Evolutionary conservation across 495 filamentous ascomycete species (phyloP), one percentile per base, ranked within the genome.

Genomic region (Neurospora pannonica): DNA sequence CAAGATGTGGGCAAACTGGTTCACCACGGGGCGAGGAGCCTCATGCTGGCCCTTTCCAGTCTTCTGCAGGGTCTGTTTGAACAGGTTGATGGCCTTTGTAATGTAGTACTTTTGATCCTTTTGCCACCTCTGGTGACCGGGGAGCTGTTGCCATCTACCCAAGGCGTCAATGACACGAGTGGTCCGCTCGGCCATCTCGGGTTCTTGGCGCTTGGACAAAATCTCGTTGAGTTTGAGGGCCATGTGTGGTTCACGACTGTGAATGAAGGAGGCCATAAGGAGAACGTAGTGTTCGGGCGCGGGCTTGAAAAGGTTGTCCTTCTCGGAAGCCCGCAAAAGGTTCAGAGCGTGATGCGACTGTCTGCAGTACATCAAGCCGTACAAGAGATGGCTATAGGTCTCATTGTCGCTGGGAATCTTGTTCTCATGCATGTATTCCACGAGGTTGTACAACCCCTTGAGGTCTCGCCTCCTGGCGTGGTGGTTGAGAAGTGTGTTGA

Each of bases 331-430:
- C 31, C 84, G 80, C 38, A 98, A 83, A 46, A 96, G 89, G 62
- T 84, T 84, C 37, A 88, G 85, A 4, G 95, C 96, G 75, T 87
- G 86, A 71, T 90, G 86, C 11, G 92, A 85, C 77, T 90, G 88
- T 8, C 86, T 83, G 71, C 87, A 82, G 71, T 91, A 78, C 8
- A 86, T 84, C 37, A 97, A 83, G n/a, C 88, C 88, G 70, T 90
- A 86, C 81, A 98, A 91, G 40, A 97, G 81, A 74, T 91, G 88
- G 38, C 86, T 88, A 80, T 95, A 95, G 9, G 95, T 95, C 78
- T 88, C 87, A 19, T 83, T 83, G 81, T 97, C 87, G 71, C 90
- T 88, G n/a, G 82, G 81, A 36, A 97, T 79, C 0, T 82, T 79
- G 4, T 84, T 79, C 6, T 84, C 78, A 42, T 87, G 83, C 90